These are phyloP conservation scores for Candida sphagnicola DNA, from an alignment of 805 yeast genomes.

Conservation along the genomic window DNA sequence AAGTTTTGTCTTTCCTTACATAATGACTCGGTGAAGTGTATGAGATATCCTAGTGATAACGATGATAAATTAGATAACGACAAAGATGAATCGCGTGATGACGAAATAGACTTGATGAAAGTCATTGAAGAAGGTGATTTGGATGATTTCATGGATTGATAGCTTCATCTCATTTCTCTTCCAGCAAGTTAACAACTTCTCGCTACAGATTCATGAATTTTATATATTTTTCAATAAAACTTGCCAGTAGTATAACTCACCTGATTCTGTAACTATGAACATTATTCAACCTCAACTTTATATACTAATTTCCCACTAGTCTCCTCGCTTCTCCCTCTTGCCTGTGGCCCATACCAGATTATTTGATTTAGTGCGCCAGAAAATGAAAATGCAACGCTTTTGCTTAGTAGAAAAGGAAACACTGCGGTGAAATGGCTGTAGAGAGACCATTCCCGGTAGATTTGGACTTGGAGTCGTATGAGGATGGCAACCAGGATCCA, in stretches of 20 bases:
- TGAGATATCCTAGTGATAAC: constrained; percentile 74
- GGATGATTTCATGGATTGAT: constrained; percentile 43
- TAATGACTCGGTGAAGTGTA: constrained; percentile 88
- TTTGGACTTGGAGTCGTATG: constrained; percentile 11
- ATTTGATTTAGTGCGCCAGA: no score
- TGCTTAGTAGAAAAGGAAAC: no score
- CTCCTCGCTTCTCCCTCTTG: neutral
- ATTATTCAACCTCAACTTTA: no score
- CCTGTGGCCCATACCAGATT: no score
- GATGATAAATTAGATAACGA: constrained; percentile 26
- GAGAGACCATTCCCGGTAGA: constrained; percentile 2
- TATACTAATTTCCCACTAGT: neutral
- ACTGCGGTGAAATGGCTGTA: neutral
- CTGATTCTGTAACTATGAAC: no score
- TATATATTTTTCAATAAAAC: no score
- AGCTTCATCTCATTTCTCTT: neutral
- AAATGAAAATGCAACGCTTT: no score
- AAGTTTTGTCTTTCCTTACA: constrained; percentile 85
- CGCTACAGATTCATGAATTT: neutral
- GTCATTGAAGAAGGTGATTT: constrained; percentile 56
- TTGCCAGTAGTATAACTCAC: neutral
- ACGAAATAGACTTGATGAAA: constrained; percentile 39
- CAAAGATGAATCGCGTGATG: constrained; percentile 31
- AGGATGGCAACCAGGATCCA: constrained; percentile 31
- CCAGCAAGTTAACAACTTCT: no score